phyloP scores from a whole-genome alignment of 306 rosid species.

The Rosa lucieae region DNA sequence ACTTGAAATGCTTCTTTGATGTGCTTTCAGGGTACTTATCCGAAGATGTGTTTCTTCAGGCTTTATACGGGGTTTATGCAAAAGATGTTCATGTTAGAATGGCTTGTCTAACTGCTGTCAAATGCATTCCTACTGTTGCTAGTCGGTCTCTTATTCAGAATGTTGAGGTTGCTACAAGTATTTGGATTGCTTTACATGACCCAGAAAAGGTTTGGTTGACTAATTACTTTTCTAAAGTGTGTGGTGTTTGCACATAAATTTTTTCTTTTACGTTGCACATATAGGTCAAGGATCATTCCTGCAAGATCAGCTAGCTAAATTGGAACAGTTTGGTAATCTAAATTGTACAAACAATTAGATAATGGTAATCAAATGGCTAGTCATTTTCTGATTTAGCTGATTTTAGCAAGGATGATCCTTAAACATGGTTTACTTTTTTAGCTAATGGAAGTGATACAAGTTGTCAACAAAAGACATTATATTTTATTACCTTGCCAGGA shows the following conservation, averaged over 20 bases:
- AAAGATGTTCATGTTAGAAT: constrained; percentile 90
- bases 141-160: constrained; percentile 65
- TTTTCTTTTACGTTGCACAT: not conserved
- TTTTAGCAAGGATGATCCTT: not conserved
- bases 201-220: constrained; percentile 75
- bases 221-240: not conserved
- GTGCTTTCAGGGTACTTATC: constrained; percentile 17
- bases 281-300: not conserved
- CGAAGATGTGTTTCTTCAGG: constrained; percentile 52
- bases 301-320: not conserved
- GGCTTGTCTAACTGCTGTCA: constrained; percentile 92
- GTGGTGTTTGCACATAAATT: too few relatives aligned
- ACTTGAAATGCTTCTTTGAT: constrained; percentile 24
- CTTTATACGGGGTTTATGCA: constrained; percentile 86
- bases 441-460: not conserved
- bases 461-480: not conserved
- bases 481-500: not conserved
- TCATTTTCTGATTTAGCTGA: not conserved
- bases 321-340: not conserved
- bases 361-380: not conserved
- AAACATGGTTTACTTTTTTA: not conserved
- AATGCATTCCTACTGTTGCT: constrained; percentile 86
- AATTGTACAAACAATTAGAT: not conserved
- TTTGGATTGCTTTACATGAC: constrained; percentile 94
- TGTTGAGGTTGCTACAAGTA: constrained; percentile 78